Base-by-base conservation (phyloP, 352 stramenopile genomes). In the Thraustochytrium sp. region DNA sequence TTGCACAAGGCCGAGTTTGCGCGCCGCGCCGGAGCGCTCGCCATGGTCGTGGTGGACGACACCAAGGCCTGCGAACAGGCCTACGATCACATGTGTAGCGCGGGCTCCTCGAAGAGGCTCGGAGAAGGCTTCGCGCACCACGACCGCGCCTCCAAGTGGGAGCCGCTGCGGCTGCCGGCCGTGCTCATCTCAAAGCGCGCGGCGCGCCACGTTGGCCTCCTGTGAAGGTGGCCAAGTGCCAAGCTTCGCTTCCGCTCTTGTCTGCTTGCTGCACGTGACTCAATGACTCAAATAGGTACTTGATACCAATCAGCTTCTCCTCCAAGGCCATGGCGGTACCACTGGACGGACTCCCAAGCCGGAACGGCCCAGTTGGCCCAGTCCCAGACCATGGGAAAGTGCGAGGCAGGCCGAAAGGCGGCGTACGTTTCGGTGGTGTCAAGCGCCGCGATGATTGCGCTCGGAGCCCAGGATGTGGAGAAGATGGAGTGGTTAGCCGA, bases 301-400 rank as follows among this genome's bases (percentile, higher is more conserved):
- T n/a, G n/a, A n/a, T n/a, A n/a, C n/a, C n/a, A n/a, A n/a, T n/a
- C n/a, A n/a, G n/a, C n/a, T n/a, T n/a, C n/a, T n/a, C n/a, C n/a
- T n/a, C n/a, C n/a, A n/a, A n/a, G n/a, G n/a, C n/a, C n/a, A n/a
- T n/a, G n/a, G n/a, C 31, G 68, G 53, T 80, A 80, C n/a, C 63
- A 80, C 13, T n/a, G 18, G 13, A 64, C 53, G n/a, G 68, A 68
- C 1, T 84, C 75, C 75, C 75, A 84, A 0, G 75, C 89, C 37
- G 88, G 86, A 8, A 93, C 86, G 74, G 85, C 84, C 55, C 88
- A 65, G 51, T 82, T 87, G 23, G 84, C 61, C 53, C 65, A 84
- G 84, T 92, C 89, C 90, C 90, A 93, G 26, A 88, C 89, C 76
- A 93, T 82, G 13, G 87, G 88, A 29, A 84, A 84, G 38, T 83